These are phyloP conservation scores for Zalaria obscura DNA, from an alignment of 2,329 filamentous ascomycete species.

Conservation along the genomic window DNA sequence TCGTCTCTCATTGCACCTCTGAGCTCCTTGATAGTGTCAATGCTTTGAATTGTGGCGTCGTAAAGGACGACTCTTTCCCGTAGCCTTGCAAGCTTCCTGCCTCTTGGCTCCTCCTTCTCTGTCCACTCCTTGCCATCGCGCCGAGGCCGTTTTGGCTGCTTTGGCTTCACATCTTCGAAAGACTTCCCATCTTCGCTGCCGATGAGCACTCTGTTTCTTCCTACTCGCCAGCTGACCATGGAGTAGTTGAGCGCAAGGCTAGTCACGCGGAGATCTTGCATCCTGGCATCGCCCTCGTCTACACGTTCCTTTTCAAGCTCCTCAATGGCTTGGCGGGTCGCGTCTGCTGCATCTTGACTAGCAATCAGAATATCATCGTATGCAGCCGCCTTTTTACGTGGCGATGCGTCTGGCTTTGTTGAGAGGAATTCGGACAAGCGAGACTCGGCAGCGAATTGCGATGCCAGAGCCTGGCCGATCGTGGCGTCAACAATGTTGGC, in stretches of 20 bases:
- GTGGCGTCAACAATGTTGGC: conserved; percentile 87
- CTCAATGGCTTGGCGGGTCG: conserved; percentile 84
- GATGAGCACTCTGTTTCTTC: conserved; percentile 77
- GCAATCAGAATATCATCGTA: conserved; percentile 86
- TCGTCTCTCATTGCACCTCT: conserved; percentile 80
- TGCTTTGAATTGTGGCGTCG: conserved; percentile 77
- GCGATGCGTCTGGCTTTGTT: conserved; percentile 24
- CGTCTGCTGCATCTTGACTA: conserved; percentile 87
- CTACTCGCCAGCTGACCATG: conserved; percentile 87
- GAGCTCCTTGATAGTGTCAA: conserved; percentile 79
- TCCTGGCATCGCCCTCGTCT: conserved; percentile 65
- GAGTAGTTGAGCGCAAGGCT: conserved; percentile 89
- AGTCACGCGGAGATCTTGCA: conserved; percentile 88
- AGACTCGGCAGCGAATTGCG: conserved; percentile 45
- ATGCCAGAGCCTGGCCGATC: conserved; percentile 70
- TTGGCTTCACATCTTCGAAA: conserved; percentile 37
- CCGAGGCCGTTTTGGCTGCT: conserved; percentile 38
- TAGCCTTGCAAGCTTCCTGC: conserved; percentile 63
- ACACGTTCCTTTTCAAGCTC: conserved; percentile 75
- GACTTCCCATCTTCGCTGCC: conserved; percentile 67
- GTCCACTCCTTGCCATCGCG: conserved; percentile 32
- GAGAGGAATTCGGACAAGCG: conserved; percentile 33
- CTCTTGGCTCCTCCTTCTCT: conserved; percentile 50
- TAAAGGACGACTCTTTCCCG: conserved; percentile 83
- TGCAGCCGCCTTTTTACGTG: conserved; percentile 59